Evolutionary conservation across 768 basidiomycete species (phyloP), one percentile per base, ranked within the genome.

Genomic region (Mycena sanguinolenta): DNA sequence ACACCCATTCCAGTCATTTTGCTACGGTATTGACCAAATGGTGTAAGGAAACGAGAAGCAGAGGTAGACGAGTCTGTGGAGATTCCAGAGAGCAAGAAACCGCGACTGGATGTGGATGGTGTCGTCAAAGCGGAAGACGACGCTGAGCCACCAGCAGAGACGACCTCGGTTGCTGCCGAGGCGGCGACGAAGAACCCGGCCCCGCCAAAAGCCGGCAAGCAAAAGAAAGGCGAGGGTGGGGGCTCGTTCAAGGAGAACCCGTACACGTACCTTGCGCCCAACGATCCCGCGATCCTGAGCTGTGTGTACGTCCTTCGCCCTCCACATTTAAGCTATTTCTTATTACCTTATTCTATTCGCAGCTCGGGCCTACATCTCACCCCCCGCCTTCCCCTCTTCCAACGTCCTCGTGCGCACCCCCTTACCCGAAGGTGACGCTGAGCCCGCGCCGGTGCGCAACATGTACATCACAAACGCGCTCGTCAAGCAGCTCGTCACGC

Each of bases 401-500:
- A 93, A 93, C 76, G 82, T 97, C 34, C 92, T 98, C 72, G 95
- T 98, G 17, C 91, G 98, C 63, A 98, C 97, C 78, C 91, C 93
- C 0, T 86, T 82, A 93, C 0, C 86, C 82, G 23, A 46, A 19
- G 92, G 90, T 65, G 60, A 58, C n/a, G 53, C 70, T 10, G 12
- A 10, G 49, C 23, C 8, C 12, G 23, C 7, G 49, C 49, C 89
- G 32, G 6, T 34, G 32, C 91, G 96, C 46, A 92, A 93, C 10
- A 85, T 99, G 55, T 99, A 98, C 84, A 84, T 99, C 68, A 90
- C 92, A 65, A 98, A 97, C 77, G 88, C 91, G 74, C 83, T 94
- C 74, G 92, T 97, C 77, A 95, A 94, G 80, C 81, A 85, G n/a
- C 84, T 99, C 69, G 87, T 98, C 65, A 76, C 84, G 61, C 83